Base-by-base conservation (phyloP, 139 green algal species). In the Bryopsis sp. region DNA sequence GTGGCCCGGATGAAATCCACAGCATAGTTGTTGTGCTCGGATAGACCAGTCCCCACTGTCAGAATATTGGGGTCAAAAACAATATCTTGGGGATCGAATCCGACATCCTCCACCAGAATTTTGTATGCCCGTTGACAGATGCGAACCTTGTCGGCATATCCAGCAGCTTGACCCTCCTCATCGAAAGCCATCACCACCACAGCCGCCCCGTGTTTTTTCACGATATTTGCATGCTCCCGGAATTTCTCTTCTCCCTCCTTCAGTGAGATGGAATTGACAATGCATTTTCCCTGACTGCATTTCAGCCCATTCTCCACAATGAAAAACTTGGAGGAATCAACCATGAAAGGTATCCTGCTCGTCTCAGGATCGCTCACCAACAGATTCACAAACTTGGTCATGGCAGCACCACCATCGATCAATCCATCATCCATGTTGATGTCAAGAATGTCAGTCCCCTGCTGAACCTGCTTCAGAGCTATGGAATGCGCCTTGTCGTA, bases 51-150 rank as follows among this genome's bases (percentile, higher is more conserved):
- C 74, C 90, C 94, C 5, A 99, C 83, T 15, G 94, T 97, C 7
- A 99, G 84, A 76, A 99, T 98, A 84, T 99, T 99, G 79, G 94
- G 94, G 76, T 99, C 94, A 47, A 99, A 99, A 64, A 99, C 91
- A 79, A 99, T 93, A 82, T 99, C 94, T 76, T 97, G 74, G 5
- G 91, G 86, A 70, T 93, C 84, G 75, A 97, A 97, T 48, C 86
- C 88, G 58, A 98, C 89, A 70, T 96, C 80, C 69, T 98, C 89
- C 34, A 98, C 92, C 73, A 99, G 74, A 33, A 97, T 95, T 62
- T 84, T 79, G 79, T 95, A 99, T 6, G 93, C 93, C 6, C 94
- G 82, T 62, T 82, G 67, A 83, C 94, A 99, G 63, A 99, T 99
- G 77, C 85, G 77, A 32, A 95, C 78, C 83, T 93, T 91, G 72